Base-by-base conservation (phyloP, 1,284 basidiomycete genomes). In the Sporisorium scitamineum region DNA sequence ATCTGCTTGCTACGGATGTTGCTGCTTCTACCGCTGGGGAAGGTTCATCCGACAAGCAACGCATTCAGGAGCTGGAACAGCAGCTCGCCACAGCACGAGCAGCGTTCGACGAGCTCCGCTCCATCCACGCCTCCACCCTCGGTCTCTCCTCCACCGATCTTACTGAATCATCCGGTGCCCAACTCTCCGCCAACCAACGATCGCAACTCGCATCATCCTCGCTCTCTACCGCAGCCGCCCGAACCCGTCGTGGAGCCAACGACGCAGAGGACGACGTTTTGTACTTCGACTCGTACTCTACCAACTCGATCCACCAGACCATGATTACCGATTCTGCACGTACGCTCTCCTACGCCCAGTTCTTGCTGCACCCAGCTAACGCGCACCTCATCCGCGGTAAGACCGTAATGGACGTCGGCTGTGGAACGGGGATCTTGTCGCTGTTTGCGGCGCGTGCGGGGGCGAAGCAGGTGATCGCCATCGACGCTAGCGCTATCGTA, bases 281-380 rank as follows among this genome's bases (percentile, higher is more conserved):
- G 84, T 99, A 99, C 86, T 99, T 98, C 86, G 89, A 93, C 69
- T 93, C 92, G 74, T 98, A 99, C 81, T 92, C 90, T n/a, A 91
- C 91, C 76, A 96, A 97, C 80, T 94, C 62, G 91, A 72, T 90
- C 59, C 89, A 90, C 86, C 89, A 90, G 82, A 88, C 89, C 78
- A 90, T 90, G 89, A 87, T 90, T 69, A 87, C 78, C 83, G 96
- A 99, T 85, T 92, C 92, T 86, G 93, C 96, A 53, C 90, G 96
- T 48, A 99, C 96, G 0, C 91, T 95, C 20, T 92, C 93, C 2
- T 99, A 98, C 85, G 94, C 94, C 1, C 89, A 92, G 20, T 98
- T 94, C 86, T 94, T 98, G 81, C 88, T 96, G 32, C 69, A 74
- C 31, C 83, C 84, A 5, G 90, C 89, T n/a, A 96, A 93, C 84